Conservation (phyloP, 768 basidiomycete genomes). For the Collybiopsis luxurians region DNA sequence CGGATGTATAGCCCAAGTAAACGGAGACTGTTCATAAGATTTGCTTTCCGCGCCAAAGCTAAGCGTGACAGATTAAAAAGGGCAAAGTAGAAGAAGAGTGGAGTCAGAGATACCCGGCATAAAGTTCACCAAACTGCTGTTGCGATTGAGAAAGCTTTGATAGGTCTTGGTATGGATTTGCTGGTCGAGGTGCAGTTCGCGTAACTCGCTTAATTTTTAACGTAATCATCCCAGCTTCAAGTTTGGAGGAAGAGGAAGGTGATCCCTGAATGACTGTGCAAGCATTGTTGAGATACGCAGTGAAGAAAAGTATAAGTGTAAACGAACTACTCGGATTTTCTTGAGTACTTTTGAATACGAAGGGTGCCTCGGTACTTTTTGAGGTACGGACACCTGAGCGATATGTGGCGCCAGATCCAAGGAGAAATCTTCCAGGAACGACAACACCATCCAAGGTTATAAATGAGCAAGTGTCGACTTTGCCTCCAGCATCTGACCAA, state of each 20-base stretch:
- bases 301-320: not conserved
- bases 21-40: constrained; percentile 36
- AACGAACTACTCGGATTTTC: constrained; percentile 33
- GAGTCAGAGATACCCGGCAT: constrained; percentile 41
- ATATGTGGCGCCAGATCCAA: constrained; percentile 52
- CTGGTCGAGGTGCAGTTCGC: constrained; percentile 25
- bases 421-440: constrained; percentile 62
- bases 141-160: constrained; percentile 33
- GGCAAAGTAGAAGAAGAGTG: not conserved
- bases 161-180: constrained; percentile 40
- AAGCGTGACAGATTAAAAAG: not conserved
- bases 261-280: too few species aligned
- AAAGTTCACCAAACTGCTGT: constrained; percentile 39
- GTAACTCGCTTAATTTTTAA: constrained; percentile 45
- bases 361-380: constrained; percentile 51
- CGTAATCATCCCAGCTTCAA: constrained; percentile 51
- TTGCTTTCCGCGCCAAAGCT: constrained; percentile 49
- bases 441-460: constrained; percentile 63
- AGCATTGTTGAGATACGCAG: not conserved
- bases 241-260: constrained; percentile 12
- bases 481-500: constrained; percentile 62
- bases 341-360: constrained; percentile 48
- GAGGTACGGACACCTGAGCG: constrained; percentile 54
- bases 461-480: constrained; percentile 53
- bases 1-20: constrained; percentile 55